Base-by-base conservation (phyloP, 306 rosid genomes). In the Sesbania bispinosa region DNA sequence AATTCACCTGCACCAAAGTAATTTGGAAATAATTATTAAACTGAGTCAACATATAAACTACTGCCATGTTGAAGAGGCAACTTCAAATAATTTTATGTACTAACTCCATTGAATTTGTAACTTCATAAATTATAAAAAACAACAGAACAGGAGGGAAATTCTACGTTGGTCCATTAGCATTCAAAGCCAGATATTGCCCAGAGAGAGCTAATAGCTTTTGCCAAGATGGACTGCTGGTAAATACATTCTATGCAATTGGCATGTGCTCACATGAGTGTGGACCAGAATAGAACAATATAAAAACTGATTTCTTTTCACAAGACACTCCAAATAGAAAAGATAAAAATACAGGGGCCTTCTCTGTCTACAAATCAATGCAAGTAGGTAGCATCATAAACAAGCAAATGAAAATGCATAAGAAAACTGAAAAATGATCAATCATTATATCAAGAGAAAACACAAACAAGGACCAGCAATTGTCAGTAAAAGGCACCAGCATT, bases 1-100 rank as follows among this genome's bases (percentile, higher is more conserved):
- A 95, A 69, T 62, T 95, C 97, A 58, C 93, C 99, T 95, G 96
- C 89, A 78, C n/a, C 65, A 69, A 32, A 0, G 42, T 19, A 59
- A 35, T 7, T 71, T 64, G 18, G 2, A 74, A 18, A 54, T 30
- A 61, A 54, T 68, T 2, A 69, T 46, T 32, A 46, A 46, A 6
- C 21, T 0, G 5, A 33, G 46, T 21, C n/a, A 24, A n/a, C 2
- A 0, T 23, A 30, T 35, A n/a, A n/a, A n/a, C n/a, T n/a, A n/a
- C n/a, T n/a, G n/a, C n/a, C n/a, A n/a, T n/a, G n/a, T n/a, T n/a
- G n/a, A n/a, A n/a, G n/a, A n/a, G n/a, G n/a, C n/a, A n/a, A n/a
- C n/a, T n/a, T n/a, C n/a, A n/a, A n/a, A n/a, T n/a, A n/a, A n/a
- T n/a, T n/a, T n/a, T n/a, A n/a, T n/a, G n/a, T n/a, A n/a, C n/a